A percentile compares a stretch with the other conserved stretches of the same genome.
Evolutionary conservation across 1,139 yeast genomes (phyloP).

Genomic region (Candida sanyaensis): DNA sequence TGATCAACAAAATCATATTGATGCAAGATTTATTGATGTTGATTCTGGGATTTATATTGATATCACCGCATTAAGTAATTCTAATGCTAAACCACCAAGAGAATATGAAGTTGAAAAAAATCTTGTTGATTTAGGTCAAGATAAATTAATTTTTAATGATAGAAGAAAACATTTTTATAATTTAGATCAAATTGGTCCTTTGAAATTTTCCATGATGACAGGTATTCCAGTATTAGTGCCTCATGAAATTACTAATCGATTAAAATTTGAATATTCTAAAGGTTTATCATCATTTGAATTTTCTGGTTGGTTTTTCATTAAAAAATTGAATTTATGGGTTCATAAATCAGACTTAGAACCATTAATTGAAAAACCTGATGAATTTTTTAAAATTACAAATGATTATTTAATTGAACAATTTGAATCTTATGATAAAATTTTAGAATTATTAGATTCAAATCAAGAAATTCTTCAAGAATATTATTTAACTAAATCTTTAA

Average conservation of each 20-base stretch:
- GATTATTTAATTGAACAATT: constrained; percentile 9
- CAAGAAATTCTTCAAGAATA: constrained; percentile 32
- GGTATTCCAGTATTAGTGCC: constrained; percentile 38
- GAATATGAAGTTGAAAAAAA: constrained; percentile 15
- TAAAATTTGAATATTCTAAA: constrained; percentile 28
- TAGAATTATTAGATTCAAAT: constrained; percentile 20
- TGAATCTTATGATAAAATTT: constrained; percentile 19
- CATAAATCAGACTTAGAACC: constrained; percentile 19
- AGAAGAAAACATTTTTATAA: constrained; percentile 28
- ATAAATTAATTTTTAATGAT: constrained; percentile 2
- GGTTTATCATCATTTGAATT: constrained; percentile 22
- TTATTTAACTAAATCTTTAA: constrained; percentile 28
- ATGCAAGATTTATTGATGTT: constrained; percentile 42
- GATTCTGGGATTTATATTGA: constrained; percentile 44
- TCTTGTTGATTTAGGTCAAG: constrained; percentile 14
- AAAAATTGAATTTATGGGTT: constrained; percentile 28
- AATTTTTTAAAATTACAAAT: neutral
- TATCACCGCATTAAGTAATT: constrained; percentile 38
- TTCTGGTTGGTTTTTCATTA: constrained; percentile 23
- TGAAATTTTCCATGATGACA: constrained; percentile 31
- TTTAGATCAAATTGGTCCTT: constrained; percentile 35
- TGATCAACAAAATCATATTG: constrained; percentile 35
- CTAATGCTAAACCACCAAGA: constrained; percentile 26
- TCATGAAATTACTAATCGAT: constrained; percentile 23
- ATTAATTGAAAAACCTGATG: neutral